These are phyloP conservation scores for Ambrosiella beaveri DNA, from an alignment of 2,329 filamentous ascomycete genomes.

Conservation along the genomic window DNA sequence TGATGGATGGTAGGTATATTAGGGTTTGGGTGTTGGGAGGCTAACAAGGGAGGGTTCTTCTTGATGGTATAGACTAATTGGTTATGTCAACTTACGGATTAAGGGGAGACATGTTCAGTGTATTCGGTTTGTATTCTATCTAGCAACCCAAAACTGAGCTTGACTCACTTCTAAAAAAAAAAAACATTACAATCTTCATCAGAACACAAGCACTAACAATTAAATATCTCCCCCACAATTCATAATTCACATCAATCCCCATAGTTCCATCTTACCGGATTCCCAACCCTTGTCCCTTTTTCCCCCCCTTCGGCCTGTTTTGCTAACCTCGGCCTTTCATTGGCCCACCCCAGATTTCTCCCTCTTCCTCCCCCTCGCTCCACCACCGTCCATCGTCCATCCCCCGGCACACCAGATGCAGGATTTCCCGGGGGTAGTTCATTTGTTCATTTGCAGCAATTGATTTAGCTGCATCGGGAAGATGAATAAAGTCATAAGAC, in stretches of 20 bases:
- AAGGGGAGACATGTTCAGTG: too few species aligned
- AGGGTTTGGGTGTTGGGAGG: neutral
- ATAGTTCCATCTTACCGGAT: neutral
- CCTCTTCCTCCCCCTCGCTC: neutral
- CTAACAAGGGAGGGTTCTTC: too few species aligned
- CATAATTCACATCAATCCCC: neutral
- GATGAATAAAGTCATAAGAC: neutral
- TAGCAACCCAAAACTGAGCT: too few species aligned
- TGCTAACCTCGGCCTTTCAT: constrained; percentile 12
- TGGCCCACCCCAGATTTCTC: constrained; percentile 3
- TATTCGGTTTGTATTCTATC: too few species aligned
- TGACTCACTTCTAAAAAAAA: too few species aligned
- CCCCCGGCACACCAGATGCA: neutral
- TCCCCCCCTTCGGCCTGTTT: neutral
- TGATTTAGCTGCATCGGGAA: neutral
- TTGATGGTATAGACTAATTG: too few species aligned
- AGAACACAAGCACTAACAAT: too few species aligned
- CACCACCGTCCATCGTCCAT: neutral
- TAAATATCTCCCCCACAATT: neutral
- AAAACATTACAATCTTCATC: too few species aligned
- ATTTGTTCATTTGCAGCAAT: neutral
- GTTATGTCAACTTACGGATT: too few species aligned
- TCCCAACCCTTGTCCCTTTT: neutral
- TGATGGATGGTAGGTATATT: neutral
- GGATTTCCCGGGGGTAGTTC: neutral